phyloP scores from a whole-genome alignment of 2,329 filamentous ascomycete species.

The Cladosporium sp. region DNA sequence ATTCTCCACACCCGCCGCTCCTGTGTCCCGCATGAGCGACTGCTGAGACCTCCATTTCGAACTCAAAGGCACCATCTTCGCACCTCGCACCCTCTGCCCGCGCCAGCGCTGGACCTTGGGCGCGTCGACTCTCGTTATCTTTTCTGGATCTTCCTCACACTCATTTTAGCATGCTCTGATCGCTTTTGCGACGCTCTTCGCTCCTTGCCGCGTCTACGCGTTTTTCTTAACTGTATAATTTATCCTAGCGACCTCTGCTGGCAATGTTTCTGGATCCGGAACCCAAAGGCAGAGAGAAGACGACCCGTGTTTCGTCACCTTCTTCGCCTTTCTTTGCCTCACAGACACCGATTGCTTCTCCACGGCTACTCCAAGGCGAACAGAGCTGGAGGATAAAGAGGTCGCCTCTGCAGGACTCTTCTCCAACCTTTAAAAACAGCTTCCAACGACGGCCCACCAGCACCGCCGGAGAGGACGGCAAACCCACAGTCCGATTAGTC shows the following conservation, averaged over 20 bases:
- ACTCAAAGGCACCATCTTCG: conserved; percentile 15
- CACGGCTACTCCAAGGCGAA: conserved; percentile 22
- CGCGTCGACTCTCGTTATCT: conserved; percentile 13
- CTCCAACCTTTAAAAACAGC: conserved; percentile 30
- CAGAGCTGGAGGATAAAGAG: conserved; percentile 25
- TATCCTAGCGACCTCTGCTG: conserved; percentile 18
- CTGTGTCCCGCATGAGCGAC: conserved; percentile 29
- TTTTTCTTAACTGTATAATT: conserved; percentile 16
- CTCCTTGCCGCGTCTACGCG: conserved; percentile 5
- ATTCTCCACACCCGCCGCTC: conserved; percentile 17
- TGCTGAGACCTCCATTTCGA: conserved; percentile 26
- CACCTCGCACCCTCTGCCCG: conserved; percentile 5
- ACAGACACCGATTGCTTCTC: conserved; percentile 24
- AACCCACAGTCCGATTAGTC: conserved; percentile 38
- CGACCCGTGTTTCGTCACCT: conserved; percentile 15
- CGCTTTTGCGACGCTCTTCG: conserved; percentile 13
- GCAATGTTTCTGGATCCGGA: conserved; percentile 37
- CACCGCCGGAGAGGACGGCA: conserved; percentile 17
- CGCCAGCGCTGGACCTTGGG: conserved; percentile 11
- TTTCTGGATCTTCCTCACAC: conserved; percentile 20
- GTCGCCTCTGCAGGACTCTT: conserved; percentile 31
- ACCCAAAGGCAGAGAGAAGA: conserved; percentile 25
- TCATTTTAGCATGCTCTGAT: conserved; percentile 26
- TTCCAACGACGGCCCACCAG: conserved; percentile 17
- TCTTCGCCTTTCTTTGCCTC: conserved; percentile 25